Conservation (phyloP, 441 rosid genomes). For the Adansonia grandidieri region DNA sequence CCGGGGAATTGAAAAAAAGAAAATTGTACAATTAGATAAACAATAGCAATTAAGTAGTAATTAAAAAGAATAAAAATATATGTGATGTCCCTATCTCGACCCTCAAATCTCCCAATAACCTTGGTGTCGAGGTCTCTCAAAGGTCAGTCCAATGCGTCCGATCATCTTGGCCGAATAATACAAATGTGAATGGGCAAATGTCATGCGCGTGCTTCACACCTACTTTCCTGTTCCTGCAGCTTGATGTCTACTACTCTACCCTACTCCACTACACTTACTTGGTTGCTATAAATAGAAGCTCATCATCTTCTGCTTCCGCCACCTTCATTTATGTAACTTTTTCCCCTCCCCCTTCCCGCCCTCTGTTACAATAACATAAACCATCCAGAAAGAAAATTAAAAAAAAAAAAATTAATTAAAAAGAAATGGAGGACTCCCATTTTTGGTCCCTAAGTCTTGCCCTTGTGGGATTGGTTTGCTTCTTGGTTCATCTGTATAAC, state of each 20-base stretch:
- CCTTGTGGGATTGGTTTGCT: slow-evolving; percentile 15
- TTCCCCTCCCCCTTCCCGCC: too few relatives aligned
- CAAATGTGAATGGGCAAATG: background rate
- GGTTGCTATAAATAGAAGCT: slow-evolving; percentile 17
- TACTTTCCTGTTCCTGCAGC: background rate
- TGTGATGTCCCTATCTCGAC: background rate
- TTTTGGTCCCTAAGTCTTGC: background rate
- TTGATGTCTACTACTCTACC: background rate
- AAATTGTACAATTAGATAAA: background rate
- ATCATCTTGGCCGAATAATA: slow-evolving; percentile 16
- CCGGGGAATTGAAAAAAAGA: background rate
- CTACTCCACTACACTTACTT: background rate
- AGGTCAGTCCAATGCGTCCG: slow-evolving; percentile 17
- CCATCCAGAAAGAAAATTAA: too few relatives aligned
- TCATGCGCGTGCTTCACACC: slow-evolving; percentile 20
- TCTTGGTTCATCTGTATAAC: slow-evolving; percentile 7
- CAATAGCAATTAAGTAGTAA: background rate
- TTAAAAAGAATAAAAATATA: background rate
- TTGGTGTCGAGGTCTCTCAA: slow-evolving; percentile 9
- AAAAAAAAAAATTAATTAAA: too few relatives aligned
- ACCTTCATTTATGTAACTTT: background rate
- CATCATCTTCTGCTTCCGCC: slow-evolving; percentile 13
- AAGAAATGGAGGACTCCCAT: slow-evolving; percentile 4
- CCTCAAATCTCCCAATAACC: background rate
- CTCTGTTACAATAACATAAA: background rate